Evolutionary conservation across 495 filamentous ascomycete genomes (phyloP), one percentile per base, ranked within the genome.

Genomic region (Lepraria neglecta): DNA sequence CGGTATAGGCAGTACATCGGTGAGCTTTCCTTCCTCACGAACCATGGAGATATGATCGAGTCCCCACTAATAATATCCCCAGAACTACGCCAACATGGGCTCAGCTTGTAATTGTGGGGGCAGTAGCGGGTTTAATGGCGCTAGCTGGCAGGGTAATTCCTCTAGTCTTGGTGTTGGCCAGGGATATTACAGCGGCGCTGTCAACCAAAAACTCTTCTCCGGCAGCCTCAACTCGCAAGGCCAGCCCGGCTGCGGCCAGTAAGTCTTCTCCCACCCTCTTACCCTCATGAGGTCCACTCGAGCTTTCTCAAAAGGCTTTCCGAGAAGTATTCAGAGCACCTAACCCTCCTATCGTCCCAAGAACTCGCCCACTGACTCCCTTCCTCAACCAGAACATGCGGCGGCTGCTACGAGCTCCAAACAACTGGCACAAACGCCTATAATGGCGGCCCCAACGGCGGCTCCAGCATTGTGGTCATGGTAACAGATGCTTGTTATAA

Each of bases 401-500:
- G 59, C 31, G 24, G 21, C 28, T 61, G 50, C 59, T 61, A 61
- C 50, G 30, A 40, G 3, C 59, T 61, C 38, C 54, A 57, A 35
- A 61, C 48, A 6, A 61, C 47, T 19, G 33, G 50, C 28, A 44
- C 43, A n/a, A 61, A 61, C 30, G 59, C 59, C 30, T 61, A 61
- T 17, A 53, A 38, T 6, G 38, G n/a, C 31, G 59, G 48, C 1
- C 14, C 35, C 0, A 48, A 28, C 3, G 46, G 47, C 19, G 59
- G 59, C 15, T 47, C 38, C 17, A 53, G n/a, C 17, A 56, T 61
- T 38, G 4, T 57, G 40, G 51, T 56, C 45, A 56, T 61, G 59
- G 59, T 61, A n/a, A 48, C 51, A 48, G 59, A 61, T 61, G 59
- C 59, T 6, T 61, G 59, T 35, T 61, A 54, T 21, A 35, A 28